Conservation (phyloP, 345 rosid species). For the Tarenaya hassleriana region DNA sequence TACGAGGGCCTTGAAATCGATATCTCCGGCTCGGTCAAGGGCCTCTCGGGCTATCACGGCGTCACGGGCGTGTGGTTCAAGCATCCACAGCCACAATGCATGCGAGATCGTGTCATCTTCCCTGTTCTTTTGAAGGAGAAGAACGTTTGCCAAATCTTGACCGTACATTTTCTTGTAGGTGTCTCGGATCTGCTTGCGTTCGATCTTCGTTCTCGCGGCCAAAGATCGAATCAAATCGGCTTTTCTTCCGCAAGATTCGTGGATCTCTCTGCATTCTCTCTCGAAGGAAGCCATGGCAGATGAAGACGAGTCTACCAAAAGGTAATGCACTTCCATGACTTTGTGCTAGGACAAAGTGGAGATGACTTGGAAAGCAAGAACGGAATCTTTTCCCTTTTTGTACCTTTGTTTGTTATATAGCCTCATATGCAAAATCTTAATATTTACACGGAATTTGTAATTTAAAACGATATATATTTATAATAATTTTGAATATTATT, state of each 20-base stretch:
- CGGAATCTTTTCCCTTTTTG: no score
- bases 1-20: slow-evolving; percentile 37
- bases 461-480: no score
- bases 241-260: slow-evolving; percentile 33
- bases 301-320: no score
- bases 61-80: slow-evolving; percentile 50
- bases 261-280: slow-evolving; percentile 47
- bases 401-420: no score
- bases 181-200: slow-evolving; percentile 32
- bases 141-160: slow-evolving; percentile 30
- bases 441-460: no score
- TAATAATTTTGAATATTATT: no score
- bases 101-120: slow-evolving; percentile 16
- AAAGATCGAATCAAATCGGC: slow-evolving; percentile 27
- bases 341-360: no score
- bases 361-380: no score
- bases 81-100: slow-evolving; percentile 41
- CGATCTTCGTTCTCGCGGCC: slow-evolving; percentile 30
- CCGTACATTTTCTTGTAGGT: slow-evolving; percentile 39
- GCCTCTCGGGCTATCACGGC: slow-evolving; percentile 47
- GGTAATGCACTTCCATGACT: no score
- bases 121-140: slow-evolving; percentile 11
- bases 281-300: slow-evolving; percentile 25
- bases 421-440: no score
- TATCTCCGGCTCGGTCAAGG: slow-evolving; percentile 27